Evolutionary conservation across 1,284 basidiomycete species (phyloP).

Genomic region (Leccinum griseonigrum): DNA sequence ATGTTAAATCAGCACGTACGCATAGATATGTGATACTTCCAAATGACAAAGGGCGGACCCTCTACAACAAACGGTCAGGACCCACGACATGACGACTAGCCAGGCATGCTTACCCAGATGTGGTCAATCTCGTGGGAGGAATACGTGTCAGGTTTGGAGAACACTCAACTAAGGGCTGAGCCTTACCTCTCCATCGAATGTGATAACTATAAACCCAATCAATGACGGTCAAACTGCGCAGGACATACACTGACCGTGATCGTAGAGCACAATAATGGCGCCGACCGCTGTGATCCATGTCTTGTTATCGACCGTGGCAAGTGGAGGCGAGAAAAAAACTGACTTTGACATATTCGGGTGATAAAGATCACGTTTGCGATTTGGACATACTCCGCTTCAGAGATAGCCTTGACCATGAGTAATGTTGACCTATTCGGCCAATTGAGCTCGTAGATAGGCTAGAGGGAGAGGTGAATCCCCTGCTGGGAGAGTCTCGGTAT

Average conservation of each 20-base stretch:
- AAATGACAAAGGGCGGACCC: background rate
- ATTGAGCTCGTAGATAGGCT: background rate
- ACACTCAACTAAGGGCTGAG: background rate
- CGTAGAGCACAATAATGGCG: slow-evolving; percentile 6
- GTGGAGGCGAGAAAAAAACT: background rate
- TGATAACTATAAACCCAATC: slow-evolving; percentile 7
- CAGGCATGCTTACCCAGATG: slow-evolving; percentile 15
- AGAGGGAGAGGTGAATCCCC: background rate
- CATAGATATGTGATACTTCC: slow-evolving; percentile 17
- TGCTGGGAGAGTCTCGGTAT: background rate
- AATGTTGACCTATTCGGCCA: background rate
- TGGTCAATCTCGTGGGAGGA: slow-evolving; percentile 9
- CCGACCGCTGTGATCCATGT: background rate
- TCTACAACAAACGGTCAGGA: background rate
- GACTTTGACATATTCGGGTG: slow-evolving; percentile 4
- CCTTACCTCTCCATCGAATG: slow-evolving; percentile 12
- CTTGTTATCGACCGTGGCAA: background rate
- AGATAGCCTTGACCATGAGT: background rate
- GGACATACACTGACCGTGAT: slow-evolving; percentile 3
- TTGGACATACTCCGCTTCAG: background rate
- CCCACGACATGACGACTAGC: background rate
- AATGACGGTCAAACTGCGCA: background rate
- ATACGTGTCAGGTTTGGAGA: background rate
- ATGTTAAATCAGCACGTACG: slow-evolving; percentile 3
- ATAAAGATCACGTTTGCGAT: background rate